Percentiles rank a stretch among this genome's conserved stretches.
Conservation (phyloP, 2,329 filamentous ascomycete species). For the Clonostachys rosea region DNA sequence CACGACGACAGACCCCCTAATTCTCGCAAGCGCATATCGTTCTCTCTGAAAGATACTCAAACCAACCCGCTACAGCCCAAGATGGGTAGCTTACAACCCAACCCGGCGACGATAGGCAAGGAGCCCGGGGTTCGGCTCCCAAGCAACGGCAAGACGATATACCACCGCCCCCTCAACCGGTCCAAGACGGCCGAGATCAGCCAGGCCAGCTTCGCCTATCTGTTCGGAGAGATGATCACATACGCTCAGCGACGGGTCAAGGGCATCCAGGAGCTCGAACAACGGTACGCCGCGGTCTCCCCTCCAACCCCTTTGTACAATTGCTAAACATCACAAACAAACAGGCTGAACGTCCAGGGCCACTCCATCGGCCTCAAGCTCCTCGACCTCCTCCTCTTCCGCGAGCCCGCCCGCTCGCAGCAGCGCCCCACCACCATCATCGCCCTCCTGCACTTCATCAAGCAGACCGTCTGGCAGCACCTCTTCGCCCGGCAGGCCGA, state of each 20-base stretch:
- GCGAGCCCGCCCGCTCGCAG: conserved; percentile 65
- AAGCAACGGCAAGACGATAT: conserved; percentile 94
- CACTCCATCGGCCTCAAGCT: conserved; percentile 92
- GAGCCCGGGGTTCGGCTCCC: conserved; percentile 76
- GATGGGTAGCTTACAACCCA: conserved; percentile 48
- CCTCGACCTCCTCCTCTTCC: conserved; percentile 90
- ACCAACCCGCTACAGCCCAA: neutral
- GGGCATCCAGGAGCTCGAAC: conserved; percentile 90
- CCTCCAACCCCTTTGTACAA: neutral
- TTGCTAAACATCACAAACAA: conserved; percentile 23
- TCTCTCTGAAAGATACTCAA: too few relatives aligned
- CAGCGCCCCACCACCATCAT: conserved; percentile 84
- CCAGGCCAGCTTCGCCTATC: conserved; percentile 89
- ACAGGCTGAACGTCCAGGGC: conserved; percentile 82
- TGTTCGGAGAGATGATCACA: conserved; percentile 94
- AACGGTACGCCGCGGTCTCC: conserved; percentile 27
- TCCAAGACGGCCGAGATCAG: conserved; percentile 85
- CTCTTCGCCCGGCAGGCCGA: conserved; percentile 90
- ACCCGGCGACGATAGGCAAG: conserved; percentile 35
- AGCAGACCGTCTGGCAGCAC: conserved; percentile 85
- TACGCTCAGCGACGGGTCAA: conserved; percentile 90
- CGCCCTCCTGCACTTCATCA: conserved; percentile 89
- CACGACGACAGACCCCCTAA: too few relatives aligned
- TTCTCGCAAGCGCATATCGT: too few relatives aligned
- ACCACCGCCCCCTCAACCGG: conserved; percentile 90